phyloP scores from a whole-genome alignment of 257 asterid genomes.

The Penstemon newberryi region DNA sequence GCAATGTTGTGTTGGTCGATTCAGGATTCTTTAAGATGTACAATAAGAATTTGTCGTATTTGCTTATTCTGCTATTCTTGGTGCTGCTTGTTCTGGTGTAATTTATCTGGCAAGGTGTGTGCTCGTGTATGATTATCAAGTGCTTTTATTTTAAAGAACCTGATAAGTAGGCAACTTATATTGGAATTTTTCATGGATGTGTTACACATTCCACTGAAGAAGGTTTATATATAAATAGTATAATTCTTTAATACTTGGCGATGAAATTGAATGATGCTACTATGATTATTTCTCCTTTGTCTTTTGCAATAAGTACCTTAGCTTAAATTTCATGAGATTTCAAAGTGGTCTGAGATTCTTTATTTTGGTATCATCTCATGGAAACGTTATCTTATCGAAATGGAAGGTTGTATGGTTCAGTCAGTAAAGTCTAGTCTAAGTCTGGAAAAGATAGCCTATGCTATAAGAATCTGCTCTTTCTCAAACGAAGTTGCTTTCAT shows the following conservation, averaged over 20 bases:
- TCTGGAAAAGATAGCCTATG: too few species aligned
- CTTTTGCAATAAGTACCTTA: neutral
- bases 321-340: too few species aligned
- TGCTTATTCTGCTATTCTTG: conserved; percentile 17
- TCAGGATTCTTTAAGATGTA: conserved; percentile 25
- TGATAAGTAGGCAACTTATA: neutral
- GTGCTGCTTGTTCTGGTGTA: conserved; percentile 27
- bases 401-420: too few species aligned
- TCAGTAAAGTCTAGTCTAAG: too few species aligned
- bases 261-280: neutral
- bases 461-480: too few species aligned
- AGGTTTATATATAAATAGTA: neutral
- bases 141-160: conserved; percentile 20
- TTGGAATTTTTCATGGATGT: neutral
- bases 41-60: conserved; percentile 26
- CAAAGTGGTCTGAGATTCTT: too few species aligned
- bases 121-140: conserved; percentile 29
- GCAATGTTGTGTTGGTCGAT: conserved; percentile 26
- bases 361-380: too few species aligned
- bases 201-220: neutral
- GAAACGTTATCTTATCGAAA: too few species aligned
- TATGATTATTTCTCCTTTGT: neutral
- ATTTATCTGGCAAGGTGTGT: conserved; percentile 27
- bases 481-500: too few species aligned
- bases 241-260: neutral